These are phyloP conservation scores for Cercophora scortea DNA, from an alignment of 495 filamentous ascomycete species.

Conservation along the genomic window DNA sequence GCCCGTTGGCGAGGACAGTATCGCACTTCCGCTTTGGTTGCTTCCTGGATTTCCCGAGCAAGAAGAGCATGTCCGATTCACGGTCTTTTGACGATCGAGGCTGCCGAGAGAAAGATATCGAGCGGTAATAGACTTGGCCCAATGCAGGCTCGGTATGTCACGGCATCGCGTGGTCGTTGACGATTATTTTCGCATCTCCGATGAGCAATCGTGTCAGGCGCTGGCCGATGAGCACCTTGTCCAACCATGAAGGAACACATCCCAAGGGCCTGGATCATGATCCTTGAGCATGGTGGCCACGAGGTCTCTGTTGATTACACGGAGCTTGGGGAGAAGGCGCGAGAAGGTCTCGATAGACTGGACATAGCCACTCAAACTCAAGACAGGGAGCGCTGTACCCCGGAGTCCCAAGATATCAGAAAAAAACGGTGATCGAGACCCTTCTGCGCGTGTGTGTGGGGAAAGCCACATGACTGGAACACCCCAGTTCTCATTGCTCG, in stretches of 20 bases:
- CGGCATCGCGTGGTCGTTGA: too few relatives aligned
- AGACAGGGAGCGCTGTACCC: too few relatives aligned
- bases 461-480: neutral
- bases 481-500: neutral
- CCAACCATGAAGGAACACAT: conserved; percentile 8
- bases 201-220: neutral
- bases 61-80: too few relatives aligned
- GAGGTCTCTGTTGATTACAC: neutral
- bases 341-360: neutral
- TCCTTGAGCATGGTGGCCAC: neutral
- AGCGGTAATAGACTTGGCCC: too few relatives aligned
- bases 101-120: neutral
- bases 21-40: too few relatives aligned
- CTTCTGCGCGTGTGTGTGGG: neutral
- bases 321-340: neutral
- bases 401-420: too few relatives aligned
- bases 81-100: neutral
- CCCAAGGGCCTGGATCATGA: neutral
- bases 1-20: too few relatives aligned
- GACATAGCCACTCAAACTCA: neutral
- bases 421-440: too few relatives aligned
- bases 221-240: neutral
- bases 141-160: neutral
- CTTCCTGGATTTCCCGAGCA: too few relatives aligned
- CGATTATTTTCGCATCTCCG: neutral